Base-by-base conservation (phyloP, 164 flowering plant genomes). In the Kalanchoe fedtschenkoi region DNA sequence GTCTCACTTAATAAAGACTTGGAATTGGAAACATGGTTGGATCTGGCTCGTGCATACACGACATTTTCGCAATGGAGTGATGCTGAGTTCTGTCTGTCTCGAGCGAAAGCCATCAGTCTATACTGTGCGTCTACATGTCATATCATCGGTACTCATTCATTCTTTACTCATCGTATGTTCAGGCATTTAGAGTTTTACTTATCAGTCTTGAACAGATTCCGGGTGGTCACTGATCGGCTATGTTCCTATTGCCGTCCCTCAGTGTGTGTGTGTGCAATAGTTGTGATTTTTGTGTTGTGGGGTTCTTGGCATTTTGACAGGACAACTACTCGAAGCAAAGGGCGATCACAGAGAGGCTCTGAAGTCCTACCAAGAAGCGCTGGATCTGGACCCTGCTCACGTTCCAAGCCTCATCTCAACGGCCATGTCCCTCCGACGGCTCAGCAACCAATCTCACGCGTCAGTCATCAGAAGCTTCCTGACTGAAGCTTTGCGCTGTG, bases 1-100 rank as follows among this genome's bases (percentile, higher is more conserved):
- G 72, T 33, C 53, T 68, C 58, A 32, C 65, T 42, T 47, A 76
- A 75, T 46, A 76, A 79, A 66, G 73, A 71, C 34, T 71, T 88
- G 75, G 97, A 95, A 80, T 65, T 83, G 74, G 95, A 95, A 64
- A 87, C 82, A 51, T 95, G 99, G 99, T 90, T 85, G 72, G 99
- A 91, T 71, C 79, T 95, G 42, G 91, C 95, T 62, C 66, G 79
- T 63, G 72, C 86, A 5, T 95, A 91, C 71, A 85, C 73, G 24
- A 82, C 82, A 71, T 69, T 84, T 72, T 87, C 93, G 19, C 91
- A 81, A 67, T 95, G 96, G 97, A 75, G 72, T 21, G 96, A 95
- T 80, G 93, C 96, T 54, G 97, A 95, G 69, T 69, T 81, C 57
- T 95, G 99, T 69, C 83, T 95, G 39, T 68, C 81, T 39, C 91